A percentile compares a stretch with the other conserved stretches of the same genome.
Evolutionary conservation across 2,329 filamentous ascomycete genomes (phyloP).

Genomic region (Fusarium guadeloupense): DNA sequence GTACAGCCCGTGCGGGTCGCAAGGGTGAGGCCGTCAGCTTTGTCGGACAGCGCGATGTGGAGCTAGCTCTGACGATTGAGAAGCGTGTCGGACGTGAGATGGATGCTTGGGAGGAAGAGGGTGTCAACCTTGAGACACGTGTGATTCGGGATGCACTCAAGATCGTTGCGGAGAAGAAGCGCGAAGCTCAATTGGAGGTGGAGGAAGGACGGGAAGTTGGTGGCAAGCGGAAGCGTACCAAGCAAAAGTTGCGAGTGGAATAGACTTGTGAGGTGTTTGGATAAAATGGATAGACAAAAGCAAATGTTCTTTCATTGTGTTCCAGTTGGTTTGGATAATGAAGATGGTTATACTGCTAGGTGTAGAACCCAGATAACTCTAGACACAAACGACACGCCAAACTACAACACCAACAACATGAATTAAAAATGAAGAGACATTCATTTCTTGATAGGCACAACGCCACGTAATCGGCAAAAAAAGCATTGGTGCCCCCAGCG

Average conservation of each 20-base stretch:
- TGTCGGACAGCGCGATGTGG: constrained; percentile 91
- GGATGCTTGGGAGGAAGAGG: constrained; percentile 86
- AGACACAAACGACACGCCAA: background rate
- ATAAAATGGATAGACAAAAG: constrained; percentile 22
- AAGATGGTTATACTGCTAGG: background rate
- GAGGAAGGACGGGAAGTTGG: constrained; percentile 92
- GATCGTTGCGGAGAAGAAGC: constrained; percentile 93
- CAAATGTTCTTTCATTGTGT: constrained; percentile 6
- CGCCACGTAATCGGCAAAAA: background rate
- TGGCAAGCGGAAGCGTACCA: constrained; percentile 77
- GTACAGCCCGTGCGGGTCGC: constrained; percentile 91
- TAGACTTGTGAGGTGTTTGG: constrained; percentile 15
- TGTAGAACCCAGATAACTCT: no score
- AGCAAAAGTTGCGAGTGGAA: constrained; percentile 62
- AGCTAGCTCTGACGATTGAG: constrained; percentile 91
- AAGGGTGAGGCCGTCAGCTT: constrained; percentile 85
- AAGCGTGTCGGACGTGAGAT: constrained; percentile 80
- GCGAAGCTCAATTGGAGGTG: constrained; percentile 88
- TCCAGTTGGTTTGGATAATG: background rate
- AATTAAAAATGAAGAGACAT: no score
- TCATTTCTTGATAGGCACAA: background rate
- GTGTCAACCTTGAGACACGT: constrained; percentile 91
- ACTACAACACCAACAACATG: no score
- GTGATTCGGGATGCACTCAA: constrained; percentile 88
- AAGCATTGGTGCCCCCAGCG: constrained; percentile 27